A percentile compares a stretch with the other conserved stretches of the same genome.
These are phyloP conservation scores for Tetrapisispora taiwanensis DNA, from an alignment of 805 yeast species.

Conservation along the genomic window DNA sequence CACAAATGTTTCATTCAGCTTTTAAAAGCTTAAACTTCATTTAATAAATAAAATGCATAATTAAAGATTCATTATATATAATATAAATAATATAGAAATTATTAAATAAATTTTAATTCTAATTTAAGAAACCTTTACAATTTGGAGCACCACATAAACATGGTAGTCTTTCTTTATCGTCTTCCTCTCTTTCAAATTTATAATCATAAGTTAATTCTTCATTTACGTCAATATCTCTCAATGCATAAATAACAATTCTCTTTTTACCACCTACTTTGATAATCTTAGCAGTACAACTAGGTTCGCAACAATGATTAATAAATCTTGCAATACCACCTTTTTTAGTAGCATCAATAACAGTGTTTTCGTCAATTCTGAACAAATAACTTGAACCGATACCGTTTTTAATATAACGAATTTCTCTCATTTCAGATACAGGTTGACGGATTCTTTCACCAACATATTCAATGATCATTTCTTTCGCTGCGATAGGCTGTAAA, in stretches of 20 bases:
- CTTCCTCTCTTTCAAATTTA: constrained; percentile 84
- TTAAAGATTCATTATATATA: too few relatives aligned
- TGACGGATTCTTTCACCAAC: constrained; percentile 93
- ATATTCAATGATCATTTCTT: constrained; percentile 95
- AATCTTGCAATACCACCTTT: constrained; percentile 96
- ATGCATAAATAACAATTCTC: constrained; percentile 89
- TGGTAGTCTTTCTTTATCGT: constrained; percentile 76
- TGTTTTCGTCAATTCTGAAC: constrained; percentile 85
- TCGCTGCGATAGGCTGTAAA: constrained; percentile 86
- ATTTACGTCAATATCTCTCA: constrained; percentile 76
- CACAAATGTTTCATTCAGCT: too few relatives aligned
- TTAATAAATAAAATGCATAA: too few relatives aligned
- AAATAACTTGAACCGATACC: constrained; percentile 95
- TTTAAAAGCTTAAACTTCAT: too few relatives aligned
- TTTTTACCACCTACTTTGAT: constrained; percentile 90
- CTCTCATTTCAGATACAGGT: constrained; percentile 89
- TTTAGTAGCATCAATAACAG: constrained; percentile 94
- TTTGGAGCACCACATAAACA: constrained; percentile 94
- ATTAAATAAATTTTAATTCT: too few relatives aligned
- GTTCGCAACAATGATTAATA: constrained; percentile 94
- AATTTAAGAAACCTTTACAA: constrained; percentile 87
- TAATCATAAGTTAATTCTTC: constrained; percentile 94
- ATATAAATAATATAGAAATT: too few relatives aligned
- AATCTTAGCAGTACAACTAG: constrained; percentile 94
- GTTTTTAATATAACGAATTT: constrained; percentile 68